phyloP scores from a whole-genome alignment of 2,329 filamentous ascomycete species.

The Xylaria digitata region DNA sequence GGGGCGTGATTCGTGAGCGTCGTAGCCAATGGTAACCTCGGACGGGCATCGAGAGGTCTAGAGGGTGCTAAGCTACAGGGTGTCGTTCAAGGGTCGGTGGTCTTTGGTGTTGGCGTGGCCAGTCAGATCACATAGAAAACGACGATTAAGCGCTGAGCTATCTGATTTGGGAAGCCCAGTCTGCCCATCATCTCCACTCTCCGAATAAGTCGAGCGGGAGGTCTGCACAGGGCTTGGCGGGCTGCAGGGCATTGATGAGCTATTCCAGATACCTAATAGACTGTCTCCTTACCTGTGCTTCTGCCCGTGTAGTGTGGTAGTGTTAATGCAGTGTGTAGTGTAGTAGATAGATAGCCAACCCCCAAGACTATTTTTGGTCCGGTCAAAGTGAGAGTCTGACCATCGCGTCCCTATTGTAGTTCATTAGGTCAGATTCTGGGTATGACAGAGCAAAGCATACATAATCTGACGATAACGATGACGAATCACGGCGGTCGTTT shows the following conservation, averaged over 20 bases:
- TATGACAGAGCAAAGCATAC: background rate
- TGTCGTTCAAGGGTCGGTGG: slow-evolving; percentile 18
- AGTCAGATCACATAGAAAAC: slow-evolving; percentile 14
- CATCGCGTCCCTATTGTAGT: background rate
- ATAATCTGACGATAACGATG: slow-evolving; percentile 15
- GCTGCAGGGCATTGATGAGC: background rate
- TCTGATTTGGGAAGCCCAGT: slow-evolving; percentile 34
- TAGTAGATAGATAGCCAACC: background rate
- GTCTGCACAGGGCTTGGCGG: slow-evolving; percentile 9
- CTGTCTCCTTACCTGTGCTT: no score
- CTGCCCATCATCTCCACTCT: slow-evolving; percentile 36
- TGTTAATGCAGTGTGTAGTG: no score
- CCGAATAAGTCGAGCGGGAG: slow-evolving; percentile 9
- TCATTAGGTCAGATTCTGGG: slow-evolving; percentile 4
- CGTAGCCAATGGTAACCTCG: slow-evolving; percentile 43
- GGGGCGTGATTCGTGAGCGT: slow-evolving; percentile 45
- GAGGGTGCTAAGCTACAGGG: slow-evolving; percentile 22
- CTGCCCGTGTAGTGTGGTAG: no score
- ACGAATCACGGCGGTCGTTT: slow-evolving; percentile 4
- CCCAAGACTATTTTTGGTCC: slow-evolving; percentile 21
- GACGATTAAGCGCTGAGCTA: slow-evolving; percentile 41
- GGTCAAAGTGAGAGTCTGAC: slow-evolving; percentile 14
- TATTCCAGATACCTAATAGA: no score
- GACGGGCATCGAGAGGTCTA: slow-evolving; percentile 5
- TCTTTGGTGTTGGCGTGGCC: slow-evolving; percentile 22